Percentiles rank a stretch among this genome's conserved stretches.
phyloP scores from a whole-genome alignment of 225 moss, liverwort and hornwort genomes.

The Pseudoscleropodium purum region DNA sequence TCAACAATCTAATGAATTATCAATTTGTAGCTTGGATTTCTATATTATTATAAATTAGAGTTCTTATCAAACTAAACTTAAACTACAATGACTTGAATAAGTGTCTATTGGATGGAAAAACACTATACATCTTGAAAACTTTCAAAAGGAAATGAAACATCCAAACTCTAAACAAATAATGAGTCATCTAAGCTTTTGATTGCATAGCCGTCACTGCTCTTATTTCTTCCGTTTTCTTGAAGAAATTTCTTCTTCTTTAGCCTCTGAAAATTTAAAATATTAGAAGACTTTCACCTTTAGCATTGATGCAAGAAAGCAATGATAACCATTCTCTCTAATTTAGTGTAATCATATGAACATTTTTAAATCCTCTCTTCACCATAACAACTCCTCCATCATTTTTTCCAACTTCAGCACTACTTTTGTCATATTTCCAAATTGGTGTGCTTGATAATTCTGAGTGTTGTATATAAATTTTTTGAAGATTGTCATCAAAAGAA shows the following conservation, averaged over 20 bases:
- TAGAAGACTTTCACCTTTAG: not conserved
- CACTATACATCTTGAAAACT: too few species aligned
- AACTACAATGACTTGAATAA: not conserved
- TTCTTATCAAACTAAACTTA: not conserved
- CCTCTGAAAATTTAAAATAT: too few species aligned
- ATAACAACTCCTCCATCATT: too few species aligned
- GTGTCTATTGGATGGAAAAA: too few species aligned
- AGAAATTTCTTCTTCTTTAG: too few species aligned
- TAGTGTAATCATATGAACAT: not conserved
- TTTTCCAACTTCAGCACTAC: rapidly evolving
- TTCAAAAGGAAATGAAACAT: too few species aligned
- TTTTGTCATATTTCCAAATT: not conserved
- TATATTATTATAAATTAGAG: not conserved
- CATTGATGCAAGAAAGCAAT: not conserved
- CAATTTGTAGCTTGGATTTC: not conserved
- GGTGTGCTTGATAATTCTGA: too few species aligned
- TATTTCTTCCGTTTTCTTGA: too few species aligned
- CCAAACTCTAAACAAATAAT: too few species aligned
- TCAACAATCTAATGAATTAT: not conserved
- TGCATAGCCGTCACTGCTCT: too few species aligned
- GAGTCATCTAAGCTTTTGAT: too few species aligned
- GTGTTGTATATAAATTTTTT: too few species aligned
- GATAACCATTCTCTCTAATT: not conserved
- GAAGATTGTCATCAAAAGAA: not conserved
- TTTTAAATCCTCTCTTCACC: not conserved